Base-by-base conservation (phyloP, 164 flowering plant species). In the Vitis labrusca region DNA sequence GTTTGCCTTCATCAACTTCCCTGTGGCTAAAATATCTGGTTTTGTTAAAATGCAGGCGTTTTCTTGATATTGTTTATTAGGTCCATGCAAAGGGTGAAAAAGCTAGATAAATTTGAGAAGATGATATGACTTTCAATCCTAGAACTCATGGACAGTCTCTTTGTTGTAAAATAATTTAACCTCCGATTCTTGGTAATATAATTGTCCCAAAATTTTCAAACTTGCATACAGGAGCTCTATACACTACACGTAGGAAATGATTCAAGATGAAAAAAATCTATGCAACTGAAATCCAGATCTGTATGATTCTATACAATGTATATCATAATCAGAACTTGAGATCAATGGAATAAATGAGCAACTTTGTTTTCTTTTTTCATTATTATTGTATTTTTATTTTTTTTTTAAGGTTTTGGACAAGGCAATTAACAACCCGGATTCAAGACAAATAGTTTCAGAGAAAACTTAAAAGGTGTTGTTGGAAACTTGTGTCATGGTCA, bases 21-120 rank as follows among this genome's bases (percentile, higher is more conserved):
- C 10, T 32, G 6, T 50, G 19, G 17, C 63, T 54, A 14, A 63
- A 10, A 37, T 37, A 16, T 61, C n/a, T 56, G 7, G 7, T 61
- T 61, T 23, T 14, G 65, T 59, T 3, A 1, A 50, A 59, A 16
- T 82, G 85, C 95, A 91, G 97, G 95, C 67, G 71, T 90, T 63
- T 92, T 91, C 73, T 66, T 90, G 71, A 56, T 79, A 58, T 72
- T 94, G 72, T 48, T 90, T 5, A 44, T 86, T 27, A 73, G 95
- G 77, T 90, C 96, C 32, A 91, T 94, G 97, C 91, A 85, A 76
- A 81, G 92, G 80, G 94, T 91, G 77, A 84, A 88, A 78, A 83
- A 16, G 74, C 89, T 88, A 9, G 97, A 94, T 19, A 90, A 92
- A 59, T 81, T 91, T 73, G 97, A 94, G 87, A 90, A 88, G 69